phyloP scores from a whole-genome alignment of 116 monocot species.

The Zostera marina region DNA sequence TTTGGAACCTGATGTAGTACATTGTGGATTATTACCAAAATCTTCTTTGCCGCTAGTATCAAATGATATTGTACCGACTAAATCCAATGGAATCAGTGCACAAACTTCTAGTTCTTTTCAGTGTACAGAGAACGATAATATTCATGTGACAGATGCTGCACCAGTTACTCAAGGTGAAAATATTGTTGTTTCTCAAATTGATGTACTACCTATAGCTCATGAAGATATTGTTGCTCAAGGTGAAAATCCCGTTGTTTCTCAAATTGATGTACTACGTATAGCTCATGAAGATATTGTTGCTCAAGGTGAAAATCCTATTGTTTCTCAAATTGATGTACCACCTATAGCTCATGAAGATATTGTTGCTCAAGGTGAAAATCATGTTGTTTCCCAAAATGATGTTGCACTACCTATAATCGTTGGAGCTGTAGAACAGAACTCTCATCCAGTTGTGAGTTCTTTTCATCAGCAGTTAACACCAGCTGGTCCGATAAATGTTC shows the following conservation, averaged over 20 bases:
- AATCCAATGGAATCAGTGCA: constrained; percentile 9
- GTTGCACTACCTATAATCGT: not conserved
- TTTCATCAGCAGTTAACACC: not conserved
- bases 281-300: not conserved
- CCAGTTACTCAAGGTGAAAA: constrained; percentile 1
- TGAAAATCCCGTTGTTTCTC: constrained; percentile 1
- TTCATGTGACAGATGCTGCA: not conserved
- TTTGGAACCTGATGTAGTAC: not conserved
- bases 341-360: not conserved
- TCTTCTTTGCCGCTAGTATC: not conserved
- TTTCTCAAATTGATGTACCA: not conserved
- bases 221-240: not conserved
- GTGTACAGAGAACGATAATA: not conserved
- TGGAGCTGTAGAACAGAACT: not conserved
- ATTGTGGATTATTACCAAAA: not conserved
- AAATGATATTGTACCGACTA: not conserved
- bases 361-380: constrained; percentile 1
- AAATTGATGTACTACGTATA: not conserved
- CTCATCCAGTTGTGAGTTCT: not conserved
- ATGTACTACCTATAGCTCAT: not conserved
- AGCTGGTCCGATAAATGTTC: not conserved
- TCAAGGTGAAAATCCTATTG: not conserved
- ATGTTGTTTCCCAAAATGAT: not conserved
- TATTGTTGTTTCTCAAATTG: not conserved
- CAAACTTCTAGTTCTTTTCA: not conserved